A percentile compares a stretch with the other conserved stretches of the same genome.
These are phyloP conservation scores for Erysimum cheiri DNA, from an alignment of 441 rosid genomes.

Conservation along the genomic window DNA sequence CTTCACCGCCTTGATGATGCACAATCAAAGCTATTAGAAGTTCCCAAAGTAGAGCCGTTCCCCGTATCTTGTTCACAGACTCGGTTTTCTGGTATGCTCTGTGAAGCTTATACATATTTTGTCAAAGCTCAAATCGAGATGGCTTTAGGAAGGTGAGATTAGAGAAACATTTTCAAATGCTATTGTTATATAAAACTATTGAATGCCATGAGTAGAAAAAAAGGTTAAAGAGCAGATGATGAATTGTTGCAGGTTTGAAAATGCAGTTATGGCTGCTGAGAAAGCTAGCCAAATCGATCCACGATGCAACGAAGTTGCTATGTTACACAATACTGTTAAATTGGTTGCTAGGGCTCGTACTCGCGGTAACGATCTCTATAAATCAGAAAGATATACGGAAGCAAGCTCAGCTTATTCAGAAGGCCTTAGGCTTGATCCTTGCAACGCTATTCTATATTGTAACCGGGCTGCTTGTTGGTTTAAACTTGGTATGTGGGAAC, in stretches of 20 bases:
- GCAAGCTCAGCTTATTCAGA: constrained; percentile 83
- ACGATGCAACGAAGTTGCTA: constrained; percentile 71
- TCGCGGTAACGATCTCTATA: constrained; percentile 79
- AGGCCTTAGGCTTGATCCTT: constrained; percentile 85
- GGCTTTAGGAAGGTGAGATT: constrained; percentile 91
- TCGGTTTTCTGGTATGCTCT: constrained; percentile 74
- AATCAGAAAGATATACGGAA: constrained; percentile 46
- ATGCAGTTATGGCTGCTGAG: constrained; percentile 83
- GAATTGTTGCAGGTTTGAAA: constrained; percentile 89
- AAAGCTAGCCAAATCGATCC: constrained; percentile 80
- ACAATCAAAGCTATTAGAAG: constrained; percentile 52
- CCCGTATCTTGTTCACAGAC: constrained; percentile 51
- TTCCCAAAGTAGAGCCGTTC: constrained; percentile 59
- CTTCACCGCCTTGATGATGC: constrained; percentile 84
- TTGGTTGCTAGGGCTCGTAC: constrained; percentile 78
- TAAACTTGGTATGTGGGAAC: constrained; percentile 88
- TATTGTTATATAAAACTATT: neutral
- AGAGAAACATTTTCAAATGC: constrained; percentile 20
- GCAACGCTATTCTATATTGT: constrained; percentile 79
- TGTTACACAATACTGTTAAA: constrained; percentile 68
- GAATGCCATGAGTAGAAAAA: constrained; percentile 15
- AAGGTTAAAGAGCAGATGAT: constrained; percentile 45
- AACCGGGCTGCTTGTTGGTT: constrained; percentile 96
- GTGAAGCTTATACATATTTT: constrained; percentile 74
- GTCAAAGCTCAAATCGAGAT: constrained; percentile 80